Evolutionary conservation across 2,329 filamentous ascomycete genomes (phyloP).

Genomic region (Curvularia eragrostidis): DNA sequence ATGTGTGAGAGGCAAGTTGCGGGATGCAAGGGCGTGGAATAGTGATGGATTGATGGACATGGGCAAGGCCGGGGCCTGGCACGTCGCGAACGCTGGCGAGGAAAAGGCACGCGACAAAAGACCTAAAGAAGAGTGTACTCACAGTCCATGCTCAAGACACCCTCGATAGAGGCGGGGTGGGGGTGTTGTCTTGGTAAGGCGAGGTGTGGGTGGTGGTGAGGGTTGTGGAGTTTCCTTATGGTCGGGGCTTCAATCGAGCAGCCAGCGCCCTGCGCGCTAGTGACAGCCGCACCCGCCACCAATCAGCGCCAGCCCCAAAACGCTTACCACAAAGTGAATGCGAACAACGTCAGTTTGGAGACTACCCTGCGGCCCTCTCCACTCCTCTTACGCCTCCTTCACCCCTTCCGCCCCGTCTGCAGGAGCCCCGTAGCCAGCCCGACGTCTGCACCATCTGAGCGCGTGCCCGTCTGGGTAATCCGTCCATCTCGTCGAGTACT

Average conservation of each 20-base stretch:
- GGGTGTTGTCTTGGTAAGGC: constrained; percentile 37
- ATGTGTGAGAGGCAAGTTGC: constrained; percentile 27
- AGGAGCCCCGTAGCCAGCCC: constrained; percentile 1
- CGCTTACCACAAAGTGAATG: constrained; percentile 26
- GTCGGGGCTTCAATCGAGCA: constrained; percentile 9
- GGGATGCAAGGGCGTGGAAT: constrained; percentile 42
- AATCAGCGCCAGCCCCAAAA: constrained; percentile 26
- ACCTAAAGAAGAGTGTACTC: constrained; percentile 54
- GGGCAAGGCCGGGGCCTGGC: constrained; percentile 36
- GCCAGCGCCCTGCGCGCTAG: constrained; percentile 14
- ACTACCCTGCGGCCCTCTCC: constrained; percentile 13
- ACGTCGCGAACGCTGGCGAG: constrained; percentile 25
- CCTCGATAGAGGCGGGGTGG: constrained; percentile 45
- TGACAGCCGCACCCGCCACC: constrained; percentile 21
- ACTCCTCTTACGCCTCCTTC: constrained; percentile 14
- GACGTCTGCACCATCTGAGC: constrained; percentile 6
- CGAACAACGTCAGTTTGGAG: constrained; percentile 28
- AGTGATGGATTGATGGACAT: constrained; percentile 46
- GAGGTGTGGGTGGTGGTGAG: constrained; percentile 41
- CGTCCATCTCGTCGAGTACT: constrained; percentile 14
- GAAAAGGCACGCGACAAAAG: constrained; percentile 30
- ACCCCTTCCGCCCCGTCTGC: constrained; percentile 4
- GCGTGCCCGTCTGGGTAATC: constrained; percentile 4
- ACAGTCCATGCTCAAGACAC: constrained; percentile 66
- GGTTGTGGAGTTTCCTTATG: constrained; percentile 32